Conservation (phyloP, 2,329 filamentous ascomycete species). For the Microcera coccophila region DNA sequence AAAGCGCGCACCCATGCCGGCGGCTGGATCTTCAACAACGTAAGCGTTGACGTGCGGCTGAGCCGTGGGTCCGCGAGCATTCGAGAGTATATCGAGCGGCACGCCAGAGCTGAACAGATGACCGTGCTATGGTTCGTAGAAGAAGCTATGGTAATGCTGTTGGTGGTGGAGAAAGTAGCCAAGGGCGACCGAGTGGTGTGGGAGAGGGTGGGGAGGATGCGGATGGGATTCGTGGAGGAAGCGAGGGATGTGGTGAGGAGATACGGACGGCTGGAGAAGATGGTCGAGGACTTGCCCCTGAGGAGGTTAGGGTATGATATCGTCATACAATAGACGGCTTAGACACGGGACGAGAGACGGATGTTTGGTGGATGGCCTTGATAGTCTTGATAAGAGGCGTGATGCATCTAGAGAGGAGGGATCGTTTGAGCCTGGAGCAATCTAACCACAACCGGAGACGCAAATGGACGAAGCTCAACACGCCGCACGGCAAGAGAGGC, state of each 20-base stretch:
- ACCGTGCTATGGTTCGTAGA: conserved; percentile 36
- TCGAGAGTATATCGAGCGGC: conserved; percentile 32
- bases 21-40: conserved; percentile 35
- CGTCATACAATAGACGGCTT: conserved; percentile 30
- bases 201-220: conserved; percentile 34
- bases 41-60: conserved; percentile 32
- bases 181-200: conserved; percentile 20
- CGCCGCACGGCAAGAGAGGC: too few species aligned
- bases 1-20: conserved; percentile 31
- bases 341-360: too few species aligned
- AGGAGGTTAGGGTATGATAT: conserved; percentile 32
- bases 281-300: conserved; percentile 32
- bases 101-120: conserved; percentile 35
- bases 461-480: too few species aligned
- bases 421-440: too few species aligned
- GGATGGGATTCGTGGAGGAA: conserved; percentile 34
- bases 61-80: conserved; percentile 29
- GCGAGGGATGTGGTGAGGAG: conserved; percentile 30
- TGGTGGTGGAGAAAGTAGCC: conserved; percentile 30
- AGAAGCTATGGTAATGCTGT: conserved; percentile 31
- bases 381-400: too few species aligned
- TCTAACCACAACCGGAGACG: too few species aligned
- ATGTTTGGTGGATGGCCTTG: too few species aligned
- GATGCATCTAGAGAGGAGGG: too few species aligned
- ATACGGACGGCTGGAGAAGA: conserved; percentile 29